Evolutionary conservation across 352 stramenopile genomes (phyloP), one percentile per base, ranked within the genome.

Genomic region (Phytophthora cajani): DNA sequence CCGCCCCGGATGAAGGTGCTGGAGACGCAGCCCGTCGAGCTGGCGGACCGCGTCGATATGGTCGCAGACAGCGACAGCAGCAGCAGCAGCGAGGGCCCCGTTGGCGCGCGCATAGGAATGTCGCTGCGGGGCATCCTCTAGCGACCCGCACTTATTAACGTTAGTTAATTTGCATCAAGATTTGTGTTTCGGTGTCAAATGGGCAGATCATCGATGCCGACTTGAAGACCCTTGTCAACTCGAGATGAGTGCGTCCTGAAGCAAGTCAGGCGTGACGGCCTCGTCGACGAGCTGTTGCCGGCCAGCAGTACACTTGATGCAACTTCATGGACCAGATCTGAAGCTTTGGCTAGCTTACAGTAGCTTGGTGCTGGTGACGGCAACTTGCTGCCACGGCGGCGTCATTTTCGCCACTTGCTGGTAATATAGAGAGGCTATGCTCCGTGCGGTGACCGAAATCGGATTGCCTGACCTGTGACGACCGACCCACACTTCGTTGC

Each of bases 81-180:
- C 40, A 70, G 70, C 55, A 62, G 47, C 23, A 27, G 23, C 23
- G 56, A 68, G 16, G 46, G 23, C 14, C 23, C 59, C 6, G 60
- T 70, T 16, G 71, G 59, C 25, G 30, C 61, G 4, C 55, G 47
- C 53, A 72, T 68, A 12, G 58, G 62, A 10, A 75, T 78, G 71
- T 77, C 70, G 19, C 25, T 77, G 9, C 47, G 60, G 38, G 46
- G 51, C 5, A 77, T 77, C 53, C 56, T 77, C 16, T 76, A 44
- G 36, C 33, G 33, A 16, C 33, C 33, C 9, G 33, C 33, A 42
- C 33, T 42, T 42, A 12, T 42, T 42, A 40, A 16, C n/a, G 19
- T 33, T 33, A 46, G 33, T 52, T 32, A 36, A 52, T 19, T 25
- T 25, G 56, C 47, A 47, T 55, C 11, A 42, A 32, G 27, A 7